Conservation (phyloP, 2,329 filamentous ascomycete genomes). For the Sporothrix protearum region DNA sequence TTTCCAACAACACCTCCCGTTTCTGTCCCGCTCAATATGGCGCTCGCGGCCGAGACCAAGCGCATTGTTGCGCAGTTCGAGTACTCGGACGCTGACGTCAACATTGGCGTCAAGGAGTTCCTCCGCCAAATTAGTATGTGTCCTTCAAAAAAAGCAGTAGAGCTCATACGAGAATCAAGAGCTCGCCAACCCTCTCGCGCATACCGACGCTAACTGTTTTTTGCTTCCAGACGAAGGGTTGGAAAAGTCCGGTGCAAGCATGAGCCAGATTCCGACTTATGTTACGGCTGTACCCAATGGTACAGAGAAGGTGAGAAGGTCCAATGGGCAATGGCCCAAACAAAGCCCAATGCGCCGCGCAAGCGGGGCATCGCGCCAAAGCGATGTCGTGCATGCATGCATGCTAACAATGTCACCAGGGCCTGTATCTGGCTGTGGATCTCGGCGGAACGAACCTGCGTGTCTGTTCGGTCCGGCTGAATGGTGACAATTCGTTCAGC, state of each 20-base stretch:
- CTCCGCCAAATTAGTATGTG: constrained; percentile 70
- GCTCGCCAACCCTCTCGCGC: background rate
- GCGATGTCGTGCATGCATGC: constrained; percentile 11
- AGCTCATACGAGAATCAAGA: background rate
- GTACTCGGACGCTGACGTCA: constrained; percentile 72
- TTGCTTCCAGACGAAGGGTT: constrained; percentile 68
- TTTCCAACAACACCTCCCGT: constrained; percentile 54
- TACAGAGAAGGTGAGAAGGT: constrained; percentile 76
- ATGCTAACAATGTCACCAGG: constrained; percentile 48
- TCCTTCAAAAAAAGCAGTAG: background rate
- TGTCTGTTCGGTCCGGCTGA: constrained; percentile 89
- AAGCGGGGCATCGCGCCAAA: constrained; percentile 2
- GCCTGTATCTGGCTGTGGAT: constrained; percentile 92
- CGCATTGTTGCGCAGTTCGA: constrained; percentile 82
- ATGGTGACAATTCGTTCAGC: constrained; percentile 92
- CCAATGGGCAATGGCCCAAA: background rate
- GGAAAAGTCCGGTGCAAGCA: constrained; percentile 68
- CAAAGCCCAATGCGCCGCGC: background rate
- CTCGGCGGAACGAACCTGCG: constrained; percentile 98
- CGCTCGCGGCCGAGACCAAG: constrained; percentile 67
- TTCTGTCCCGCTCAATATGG: constrained; percentile 58
- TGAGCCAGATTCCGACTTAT: constrained; percentile 97
- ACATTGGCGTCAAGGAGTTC: constrained; percentile 79
- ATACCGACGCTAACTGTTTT: background rate
- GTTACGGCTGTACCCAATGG: constrained; percentile 95